phyloP scores from a whole-genome alignment of 306 rosid species.

The Arachis hypogaea region DNA sequence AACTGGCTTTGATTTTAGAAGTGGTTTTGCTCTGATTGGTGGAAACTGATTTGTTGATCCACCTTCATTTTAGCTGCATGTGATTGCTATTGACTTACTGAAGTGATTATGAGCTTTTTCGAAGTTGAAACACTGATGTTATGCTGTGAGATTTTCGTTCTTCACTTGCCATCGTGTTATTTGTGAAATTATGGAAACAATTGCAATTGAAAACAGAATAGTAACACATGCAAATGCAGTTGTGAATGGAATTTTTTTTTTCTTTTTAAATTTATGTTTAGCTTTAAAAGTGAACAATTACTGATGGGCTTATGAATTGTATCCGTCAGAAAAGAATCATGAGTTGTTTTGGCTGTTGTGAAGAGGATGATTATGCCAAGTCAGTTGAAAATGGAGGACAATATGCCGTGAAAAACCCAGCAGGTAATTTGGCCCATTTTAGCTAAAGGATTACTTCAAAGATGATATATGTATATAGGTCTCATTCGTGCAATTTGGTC shows the following conservation, averaged over 20 bases:
- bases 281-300: no score
- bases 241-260: neutral
- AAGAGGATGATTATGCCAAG: slow-evolving; percentile 65
- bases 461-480: neutral
- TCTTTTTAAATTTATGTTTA: no score
- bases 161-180: slow-evolving; percentile 14
- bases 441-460: slow-evolving; percentile 15
- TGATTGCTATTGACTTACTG: neutral
- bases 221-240: neutral
- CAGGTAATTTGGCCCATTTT: slow-evolving; percentile 58
- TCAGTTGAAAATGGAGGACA: slow-evolving; percentile 68
- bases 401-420: slow-evolving; percentile 56
- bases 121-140: no score
- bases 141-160: slow-evolving; percentile 17
- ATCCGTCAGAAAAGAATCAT: slow-evolving; percentile 48
- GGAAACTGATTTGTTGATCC: slow-evolving; percentile 43
- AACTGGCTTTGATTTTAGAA: slow-evolving; percentile 29
- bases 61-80: slow-evolving; percentile 25
- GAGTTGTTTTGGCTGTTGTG: slow-evolving; percentile 85
- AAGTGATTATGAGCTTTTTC: no score
- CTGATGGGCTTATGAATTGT: slow-evolving; percentile 36
- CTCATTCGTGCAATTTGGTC: neutral
- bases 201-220: neutral
- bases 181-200: slow-evolving; percentile 11
- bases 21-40: slow-evolving; percentile 32